Base-by-base conservation (phyloP, 2,329 filamentous ascomycete genomes). In the Dichotomopilus funicola region DNA sequence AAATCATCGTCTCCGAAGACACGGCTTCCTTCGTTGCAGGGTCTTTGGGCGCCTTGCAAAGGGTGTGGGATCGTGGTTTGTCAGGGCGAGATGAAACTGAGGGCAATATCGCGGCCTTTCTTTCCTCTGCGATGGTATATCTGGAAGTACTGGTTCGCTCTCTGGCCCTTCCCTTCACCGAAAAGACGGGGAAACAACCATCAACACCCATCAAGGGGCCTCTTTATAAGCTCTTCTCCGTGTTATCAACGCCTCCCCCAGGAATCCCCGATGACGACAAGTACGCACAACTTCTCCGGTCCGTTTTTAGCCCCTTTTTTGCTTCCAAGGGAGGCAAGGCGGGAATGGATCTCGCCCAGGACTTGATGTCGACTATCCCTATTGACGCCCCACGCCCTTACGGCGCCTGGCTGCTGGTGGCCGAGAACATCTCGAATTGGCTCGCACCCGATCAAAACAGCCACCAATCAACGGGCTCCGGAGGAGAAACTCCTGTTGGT, bases 1-100 rank as follows among this genome's bases (percentile, higher is more conserved):
- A 99, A 70, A 87, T 99, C 63, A 95, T 92, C 64, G 85, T 91
- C 6, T 91, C 90, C 0, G 80, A 81, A 10, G 92, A 97, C 59
- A 89, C 91, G 1, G 88, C 89, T 65, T 81, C 84, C 58, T 92
- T 91, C 56, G 79, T 96, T 59, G 86, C 88, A 27, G 78, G 82
- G 43, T 77, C 91, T 27, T 78, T 92, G 49, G 83, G 83, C 43
- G 71, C 91, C 27, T 72, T 96, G 6, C 80, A 83, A 49, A 81
- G 79, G 33, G 70, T 91, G 2, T 95, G 91, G 89, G 75, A 75
- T 13, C 6, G 72, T 73, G 47, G 74, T 71, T n/a, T 74, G 72
- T 71, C 36, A 12, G 27, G 3, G 19, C 41, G 81, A 75, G 67
- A 78, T 66, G 43, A 76, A 75, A 65, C 83, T 70, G 62, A 73